Percentiles rank a stretch among this genome's conserved stretches.
Evolutionary conservation across 192 early-diverging fungal genomes (phyloP).

Genomic region (Backusella parvicylindrica): DNA sequence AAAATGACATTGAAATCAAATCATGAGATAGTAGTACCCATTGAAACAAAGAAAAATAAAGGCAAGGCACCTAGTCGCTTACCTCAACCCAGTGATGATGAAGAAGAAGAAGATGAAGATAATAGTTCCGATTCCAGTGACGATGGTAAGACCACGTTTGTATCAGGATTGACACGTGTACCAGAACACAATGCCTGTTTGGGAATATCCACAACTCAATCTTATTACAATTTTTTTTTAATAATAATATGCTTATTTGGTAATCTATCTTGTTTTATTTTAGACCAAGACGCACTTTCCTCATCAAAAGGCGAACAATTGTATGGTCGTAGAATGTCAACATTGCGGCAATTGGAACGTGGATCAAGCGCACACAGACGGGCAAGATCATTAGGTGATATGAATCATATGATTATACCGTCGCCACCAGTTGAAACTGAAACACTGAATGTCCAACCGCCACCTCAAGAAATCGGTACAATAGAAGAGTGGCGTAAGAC

Average conservation of each 20-base stretch:
- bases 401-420: neutral
- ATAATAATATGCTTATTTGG: neutral
- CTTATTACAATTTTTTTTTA: neutral
- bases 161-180: neutral
- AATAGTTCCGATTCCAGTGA: slow-evolving; percentile 9
- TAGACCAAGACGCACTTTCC: neutral
- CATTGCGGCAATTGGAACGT: slow-evolving; percentile 21
- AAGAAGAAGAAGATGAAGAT: slow-evolving; percentile 19
- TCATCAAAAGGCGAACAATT: neutral
- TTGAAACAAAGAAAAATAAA: neutral
- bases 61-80: neutral
- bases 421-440: neutral
- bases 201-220: neutral
- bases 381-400: slow-evolving; percentile 14
- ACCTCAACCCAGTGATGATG: slow-evolving; percentile 22
- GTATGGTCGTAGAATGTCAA: slow-evolving; percentile 19
- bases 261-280: neutral
- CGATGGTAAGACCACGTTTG: slow-evolving; percentile 2
- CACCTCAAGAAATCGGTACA: neutral
- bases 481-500: slow-evolving; percentile 19
- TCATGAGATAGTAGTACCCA: neutral
- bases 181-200: neutral
- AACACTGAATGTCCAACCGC: neutral
- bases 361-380: slow-evolving; percentile 19
- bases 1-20: neutral